phyloP scores from a whole-genome alignment of 257 asterid genomes.

The Salvia rosmarinus region DNA sequence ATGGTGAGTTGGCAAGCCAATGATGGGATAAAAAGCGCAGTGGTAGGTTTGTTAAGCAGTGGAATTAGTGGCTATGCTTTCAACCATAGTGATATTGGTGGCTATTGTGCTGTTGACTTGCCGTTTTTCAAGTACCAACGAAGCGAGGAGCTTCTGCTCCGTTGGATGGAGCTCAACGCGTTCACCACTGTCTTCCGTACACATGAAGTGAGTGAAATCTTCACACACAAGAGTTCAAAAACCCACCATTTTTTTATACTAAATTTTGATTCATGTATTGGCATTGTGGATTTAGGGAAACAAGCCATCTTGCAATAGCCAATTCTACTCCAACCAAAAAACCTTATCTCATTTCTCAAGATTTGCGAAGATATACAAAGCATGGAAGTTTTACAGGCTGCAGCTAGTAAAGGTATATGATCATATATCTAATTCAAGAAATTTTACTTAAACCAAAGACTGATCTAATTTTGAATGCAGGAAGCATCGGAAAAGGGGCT shows the following conservation, averaged over 20 bases:
- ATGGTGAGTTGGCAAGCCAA: constrained; percentile 99
- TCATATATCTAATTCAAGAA: background rate
- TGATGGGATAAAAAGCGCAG: constrained; percentile 95
- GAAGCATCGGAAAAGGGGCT: constrained; percentile 87
- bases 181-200: constrained; percentile 88
- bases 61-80: constrained; percentile 89
- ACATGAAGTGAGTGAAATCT: constrained; percentile 71
- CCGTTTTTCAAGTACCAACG: constrained; percentile 76
- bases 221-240: background rate
- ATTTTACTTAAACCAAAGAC: background rate
- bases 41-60: constrained; percentile 81
- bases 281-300: constrained; percentile 60
- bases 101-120: constrained; percentile 77
- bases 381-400: constrained; percentile 92
- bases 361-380: constrained; percentile 76
- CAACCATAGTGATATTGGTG: constrained; percentile 96
- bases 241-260: background rate
- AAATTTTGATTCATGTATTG: constrained; percentile 6
- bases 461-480: constrained; percentile 38
- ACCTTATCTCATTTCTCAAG: constrained; percentile 82
- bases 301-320: constrained; percentile 77
- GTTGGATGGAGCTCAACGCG: constrained; percentile 96
- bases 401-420: constrained; percentile 76
- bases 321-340: constrained; percentile 80
- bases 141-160: constrained; percentile 81